These are phyloP conservation scores for Balamuthia mandrillaris DNA, from an alignment of 208 protist genomes.

Conservation along the genomic window DNA sequence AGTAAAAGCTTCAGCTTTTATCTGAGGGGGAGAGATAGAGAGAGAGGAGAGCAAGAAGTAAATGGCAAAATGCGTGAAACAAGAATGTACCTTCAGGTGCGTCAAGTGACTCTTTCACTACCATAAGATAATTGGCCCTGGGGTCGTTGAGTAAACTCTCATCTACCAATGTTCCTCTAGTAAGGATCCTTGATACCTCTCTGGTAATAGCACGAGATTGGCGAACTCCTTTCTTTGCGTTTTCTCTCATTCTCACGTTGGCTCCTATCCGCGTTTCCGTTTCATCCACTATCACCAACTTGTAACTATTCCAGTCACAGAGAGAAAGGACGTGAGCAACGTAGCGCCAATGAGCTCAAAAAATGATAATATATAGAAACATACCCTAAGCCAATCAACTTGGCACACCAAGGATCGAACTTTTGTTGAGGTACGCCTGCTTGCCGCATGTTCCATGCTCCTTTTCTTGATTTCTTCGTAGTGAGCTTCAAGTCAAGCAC, in stretches of 20 bases:
- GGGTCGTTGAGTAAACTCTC: constrained; percentile 47
- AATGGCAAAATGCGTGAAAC: too few relatives aligned
- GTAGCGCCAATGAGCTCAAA: neutral
- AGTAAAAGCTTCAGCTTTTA: too few relatives aligned
- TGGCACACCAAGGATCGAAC: constrained; percentile 52
- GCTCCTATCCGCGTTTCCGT: constrained; percentile 49
- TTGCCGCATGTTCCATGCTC: constrained; percentile 67
- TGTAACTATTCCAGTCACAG: constrained; percentile 42
- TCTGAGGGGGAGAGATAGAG: too few relatives aligned
- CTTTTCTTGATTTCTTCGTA: constrained; percentile 19
- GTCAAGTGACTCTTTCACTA: constrained; percentile 45
- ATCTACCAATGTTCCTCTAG: constrained; percentile 60
- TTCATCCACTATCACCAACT: constrained; percentile 63
- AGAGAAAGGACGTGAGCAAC: neutral
- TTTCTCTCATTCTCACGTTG: neutral
- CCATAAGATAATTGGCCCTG: constrained; percentile 51
- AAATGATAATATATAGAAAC: neutral
- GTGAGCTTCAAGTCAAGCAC: constrained; percentile 55
- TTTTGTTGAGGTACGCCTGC: constrained; percentile 55
- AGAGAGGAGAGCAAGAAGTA: too few relatives aligned
- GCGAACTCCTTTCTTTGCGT: neutral
- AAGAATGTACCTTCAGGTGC: too few relatives aligned
- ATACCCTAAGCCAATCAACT: constrained; percentile 52
- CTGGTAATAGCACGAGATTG: neutral
- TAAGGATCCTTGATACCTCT: constrained; percentile 23